Evolutionary conservation across 2,329 filamentous ascomycete species (phyloP).

Genomic region (Aspergillus intermedius): DNA sequence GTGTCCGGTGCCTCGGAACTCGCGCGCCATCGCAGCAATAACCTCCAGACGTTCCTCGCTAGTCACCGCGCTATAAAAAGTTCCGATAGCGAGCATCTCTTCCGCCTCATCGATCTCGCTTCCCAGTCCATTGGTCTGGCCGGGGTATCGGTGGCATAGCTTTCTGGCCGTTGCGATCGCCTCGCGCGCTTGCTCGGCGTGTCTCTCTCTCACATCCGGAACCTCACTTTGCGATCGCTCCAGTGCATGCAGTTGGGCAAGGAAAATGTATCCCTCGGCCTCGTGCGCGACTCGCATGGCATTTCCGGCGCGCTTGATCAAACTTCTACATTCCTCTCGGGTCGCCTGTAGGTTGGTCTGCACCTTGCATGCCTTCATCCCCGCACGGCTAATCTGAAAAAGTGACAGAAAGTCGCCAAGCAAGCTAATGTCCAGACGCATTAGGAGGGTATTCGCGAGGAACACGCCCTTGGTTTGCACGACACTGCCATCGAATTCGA

Average conservation of each 20-base stretch:
- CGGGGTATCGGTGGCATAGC: conserved; percentile 19
- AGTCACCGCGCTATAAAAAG: conserved; percentile 46
- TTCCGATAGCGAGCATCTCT: conserved; percentile 41
- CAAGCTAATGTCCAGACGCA: conserved; percentile 46
- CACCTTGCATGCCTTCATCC: conserved; percentile 1
- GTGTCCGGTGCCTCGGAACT: conserved; percentile 48
- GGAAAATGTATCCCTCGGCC: conserved; percentile 47
- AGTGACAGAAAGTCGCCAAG: conserved; percentile 39
- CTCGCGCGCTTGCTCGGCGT: conserved; percentile 3
- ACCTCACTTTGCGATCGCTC: conserved; percentile 20
- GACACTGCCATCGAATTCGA: conserved; percentile 22
- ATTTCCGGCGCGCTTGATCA: conserved; percentile 36
- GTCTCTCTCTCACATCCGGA: neutral
- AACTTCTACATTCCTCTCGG: conserved; percentile 33
- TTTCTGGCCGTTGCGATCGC: conserved; percentile 19
- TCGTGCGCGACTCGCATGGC: conserved; percentile 36
- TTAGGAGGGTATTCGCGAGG: conserved; percentile 39
- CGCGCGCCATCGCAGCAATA: conserved; percentile 46
- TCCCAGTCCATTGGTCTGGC: conserved; percentile 30
- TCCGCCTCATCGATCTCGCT: conserved; percentile 43
- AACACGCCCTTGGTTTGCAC: conserved; percentile 35
- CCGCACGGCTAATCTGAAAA: conserved; percentile 3
- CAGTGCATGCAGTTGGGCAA: conserved; percentile 44
- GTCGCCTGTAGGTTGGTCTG: conserved; percentile 26
- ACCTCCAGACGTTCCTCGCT: conserved; percentile 48